Evolutionary conservation across 2,329 filamentous ascomycete genomes (phyloP).

Genomic region (Monilinia polystroma): DNA sequence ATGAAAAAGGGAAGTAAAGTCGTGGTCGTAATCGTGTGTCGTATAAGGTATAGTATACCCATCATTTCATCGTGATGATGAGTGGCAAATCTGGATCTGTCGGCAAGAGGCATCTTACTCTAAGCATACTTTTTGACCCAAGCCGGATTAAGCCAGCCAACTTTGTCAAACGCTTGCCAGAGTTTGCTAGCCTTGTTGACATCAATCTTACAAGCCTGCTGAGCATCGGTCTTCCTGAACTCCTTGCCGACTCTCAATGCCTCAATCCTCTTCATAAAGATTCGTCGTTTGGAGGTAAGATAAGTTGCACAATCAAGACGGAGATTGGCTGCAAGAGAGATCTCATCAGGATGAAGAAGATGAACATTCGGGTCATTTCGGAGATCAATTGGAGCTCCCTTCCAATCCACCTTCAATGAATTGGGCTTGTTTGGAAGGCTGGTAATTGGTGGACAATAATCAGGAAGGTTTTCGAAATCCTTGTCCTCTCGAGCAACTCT

Average conservation of each 20-base stretch:
- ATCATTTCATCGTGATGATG: conserved; percentile 4
- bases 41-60: conserved; percentile 3
- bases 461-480: conserved; percentile 68
- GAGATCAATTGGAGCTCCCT: conserved; percentile 75
- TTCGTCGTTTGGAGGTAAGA: conserved; percentile 86
- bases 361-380: conserved; percentile 66
- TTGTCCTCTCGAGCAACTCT: conserved; percentile 76
- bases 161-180: conserved; percentile 83
- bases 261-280: conserved; percentile 76
- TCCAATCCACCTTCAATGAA: conserved; percentile 82
- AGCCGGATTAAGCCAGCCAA: conserved; percentile 68
- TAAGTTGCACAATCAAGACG: conserved; percentile 86
- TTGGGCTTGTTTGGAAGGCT: conserved; percentile 67
- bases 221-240: conserved; percentile 92
- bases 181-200: conserved; percentile 96
- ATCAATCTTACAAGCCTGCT: conserved; percentile 96
- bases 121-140: conserved; percentile 33
- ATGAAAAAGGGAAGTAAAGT: conserved; percentile 6
- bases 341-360: conserved; percentile 75
- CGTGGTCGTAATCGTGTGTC: conserved; percentile 19
- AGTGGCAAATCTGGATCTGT: conserved; percentile 20
- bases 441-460: conserved; percentile 69
- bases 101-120: conserved; percentile 18
- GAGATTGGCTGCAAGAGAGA: conserved; percentile 72
- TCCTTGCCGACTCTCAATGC: conserved; percentile 69